These are phyloP conservation scores for Scenedesmus sp. DNA, from an alignment of 163 green algal species.

Conservation along the genomic window DNA sequence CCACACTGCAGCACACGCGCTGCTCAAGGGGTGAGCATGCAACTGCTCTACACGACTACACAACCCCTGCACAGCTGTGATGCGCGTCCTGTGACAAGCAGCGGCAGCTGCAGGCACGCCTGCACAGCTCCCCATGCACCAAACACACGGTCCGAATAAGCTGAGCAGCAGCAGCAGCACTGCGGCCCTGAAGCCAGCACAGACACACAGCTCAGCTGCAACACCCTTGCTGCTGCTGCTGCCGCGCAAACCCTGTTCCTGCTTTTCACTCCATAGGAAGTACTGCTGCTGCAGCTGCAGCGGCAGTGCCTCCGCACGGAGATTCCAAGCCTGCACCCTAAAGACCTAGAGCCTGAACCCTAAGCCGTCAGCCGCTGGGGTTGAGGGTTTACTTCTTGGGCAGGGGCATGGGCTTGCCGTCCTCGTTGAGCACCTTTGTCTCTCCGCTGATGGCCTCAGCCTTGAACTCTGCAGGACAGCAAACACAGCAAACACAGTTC, in stretches of 20 bases:
- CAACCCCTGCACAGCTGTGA: neutral
- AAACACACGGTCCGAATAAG: neutral
- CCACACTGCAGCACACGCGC: neutral
- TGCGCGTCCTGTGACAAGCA: neutral
- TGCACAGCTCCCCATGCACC: neutral
- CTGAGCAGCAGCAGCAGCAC: neutral
- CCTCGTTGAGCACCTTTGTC: constrained; percentile 73
- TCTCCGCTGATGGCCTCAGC: constrained; percentile 70
- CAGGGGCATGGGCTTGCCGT: constrained; percentile 69
- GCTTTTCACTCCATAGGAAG: neutral
- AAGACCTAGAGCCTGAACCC: neutral
- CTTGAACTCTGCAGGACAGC: constrained; percentile 65
- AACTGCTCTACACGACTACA: neutral
- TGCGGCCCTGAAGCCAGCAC: neutral
- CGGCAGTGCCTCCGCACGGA: neutral
- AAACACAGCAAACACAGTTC: neutral
- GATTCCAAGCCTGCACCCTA: neutral
- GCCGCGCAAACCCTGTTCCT: neutral
- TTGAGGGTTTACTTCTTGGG: constrained; percentile 58
- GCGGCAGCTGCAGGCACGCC: neutral
- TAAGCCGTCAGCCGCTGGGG: neutral
- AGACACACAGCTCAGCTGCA: neutral
- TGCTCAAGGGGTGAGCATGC: neutral
- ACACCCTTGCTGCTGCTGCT: neutral
- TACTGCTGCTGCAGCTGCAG: neutral